phyloP scores from a whole-genome alignment of 495 filamentous ascomycete species.

The Clavariopsis aquatica region DNA sequence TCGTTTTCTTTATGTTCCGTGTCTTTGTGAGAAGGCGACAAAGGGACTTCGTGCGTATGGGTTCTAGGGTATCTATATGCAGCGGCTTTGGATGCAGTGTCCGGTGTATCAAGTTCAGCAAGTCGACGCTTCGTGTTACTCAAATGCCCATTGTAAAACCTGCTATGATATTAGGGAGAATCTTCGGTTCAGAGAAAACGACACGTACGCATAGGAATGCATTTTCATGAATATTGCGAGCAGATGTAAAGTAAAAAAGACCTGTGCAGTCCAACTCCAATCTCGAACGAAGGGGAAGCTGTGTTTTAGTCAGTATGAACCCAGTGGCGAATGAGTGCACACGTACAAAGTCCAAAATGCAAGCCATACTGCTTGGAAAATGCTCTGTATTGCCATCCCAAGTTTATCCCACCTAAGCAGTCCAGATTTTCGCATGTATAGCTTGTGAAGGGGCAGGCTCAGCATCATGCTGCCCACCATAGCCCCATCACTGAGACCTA shows the following conservation, averaged over 20 bases:
- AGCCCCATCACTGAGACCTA: conserved; percentile 76
- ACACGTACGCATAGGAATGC: conserved; percentile 75
- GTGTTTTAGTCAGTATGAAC: conserved; percentile 34
- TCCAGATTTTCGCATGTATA: conserved; percentile 59
- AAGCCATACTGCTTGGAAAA: conserved; percentile 79
- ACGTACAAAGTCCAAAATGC: conserved; percentile 75
- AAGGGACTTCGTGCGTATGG: conserved; percentile 42
- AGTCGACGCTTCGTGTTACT: conserved; percentile 81
- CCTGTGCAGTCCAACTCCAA: conserved; percentile 95
- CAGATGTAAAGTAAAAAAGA: conserved; percentile 89
- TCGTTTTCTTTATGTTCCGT: conserved; percentile 31
- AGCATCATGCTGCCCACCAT: conserved; percentile 79
- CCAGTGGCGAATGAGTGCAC: background rate
- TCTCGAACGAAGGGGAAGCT: conserved; percentile 81
- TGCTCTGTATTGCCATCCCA: conserved; percentile 78
- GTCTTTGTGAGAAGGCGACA: conserved; percentile 40
- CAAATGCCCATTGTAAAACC: conserved; percentile 94
- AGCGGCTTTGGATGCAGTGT: conserved; percentile 64
- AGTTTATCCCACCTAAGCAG: conserved; percentile 70
- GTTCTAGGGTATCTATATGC: conserved; percentile 75
- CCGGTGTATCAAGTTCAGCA: conserved; percentile 74
- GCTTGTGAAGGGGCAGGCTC: conserved; percentile 70
- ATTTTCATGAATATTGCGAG: conserved; percentile 96
- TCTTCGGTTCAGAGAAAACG: background rate
- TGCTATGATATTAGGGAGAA: conserved; percentile 5